Conservation (phyloP, 2,329 filamentous ascomycete species). For the Colletotrichum phormii region DNA sequence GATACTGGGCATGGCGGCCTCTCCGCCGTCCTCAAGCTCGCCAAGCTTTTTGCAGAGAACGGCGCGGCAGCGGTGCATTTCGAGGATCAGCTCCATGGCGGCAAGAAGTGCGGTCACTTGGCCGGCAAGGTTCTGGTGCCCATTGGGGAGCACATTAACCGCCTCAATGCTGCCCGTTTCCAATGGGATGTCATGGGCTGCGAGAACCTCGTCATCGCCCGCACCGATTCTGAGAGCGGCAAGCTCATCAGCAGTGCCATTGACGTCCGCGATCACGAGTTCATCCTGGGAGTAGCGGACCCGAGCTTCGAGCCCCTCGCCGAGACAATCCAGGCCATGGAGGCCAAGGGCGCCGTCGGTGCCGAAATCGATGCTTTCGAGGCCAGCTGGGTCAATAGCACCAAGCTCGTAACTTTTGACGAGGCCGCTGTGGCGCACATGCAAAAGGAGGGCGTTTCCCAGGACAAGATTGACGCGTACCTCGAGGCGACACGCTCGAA, state of each 20-base stretch:
- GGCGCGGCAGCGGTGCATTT: constrained; percentile 97
- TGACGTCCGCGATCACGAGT: constrained; percentile 95
- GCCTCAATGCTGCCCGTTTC: constrained; percentile 89
- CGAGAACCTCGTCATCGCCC: constrained; percentile 93
- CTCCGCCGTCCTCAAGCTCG: constrained; percentile 92
- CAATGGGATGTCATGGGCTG: constrained; percentile 99
- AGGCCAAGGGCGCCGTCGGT: constrained; percentile 80
- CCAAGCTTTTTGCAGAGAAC: constrained; percentile 97
- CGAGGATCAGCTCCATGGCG: constrained; percentile 96
- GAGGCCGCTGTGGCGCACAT: constrained; percentile 87
- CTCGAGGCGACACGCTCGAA: constrained; percentile 70
- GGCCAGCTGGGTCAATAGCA: constrained; percentile 86
- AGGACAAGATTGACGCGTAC: constrained; percentile 76
- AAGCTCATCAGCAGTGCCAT: constrained; percentile 90
- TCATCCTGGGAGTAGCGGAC: constrained; percentile 89
- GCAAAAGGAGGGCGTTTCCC: constrained; percentile 70
- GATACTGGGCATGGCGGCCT: constrained; percentile 96
- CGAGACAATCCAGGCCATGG: constrained; percentile 92
- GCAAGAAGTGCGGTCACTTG: constrained; percentile 97
- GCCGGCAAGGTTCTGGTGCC: constrained; percentile 97
- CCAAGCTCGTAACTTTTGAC: constrained; percentile 90
- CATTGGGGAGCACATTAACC: constrained; percentile 94
- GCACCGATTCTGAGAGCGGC: constrained; percentile 95
- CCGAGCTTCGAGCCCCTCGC: constrained; percentile 81
- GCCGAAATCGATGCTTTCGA: constrained; percentile 89